These are phyloP conservation scores for Saitozyma podzolica DNA, from an alignment of 768 basidiomycete species.

Conservation along the genomic window DNA sequence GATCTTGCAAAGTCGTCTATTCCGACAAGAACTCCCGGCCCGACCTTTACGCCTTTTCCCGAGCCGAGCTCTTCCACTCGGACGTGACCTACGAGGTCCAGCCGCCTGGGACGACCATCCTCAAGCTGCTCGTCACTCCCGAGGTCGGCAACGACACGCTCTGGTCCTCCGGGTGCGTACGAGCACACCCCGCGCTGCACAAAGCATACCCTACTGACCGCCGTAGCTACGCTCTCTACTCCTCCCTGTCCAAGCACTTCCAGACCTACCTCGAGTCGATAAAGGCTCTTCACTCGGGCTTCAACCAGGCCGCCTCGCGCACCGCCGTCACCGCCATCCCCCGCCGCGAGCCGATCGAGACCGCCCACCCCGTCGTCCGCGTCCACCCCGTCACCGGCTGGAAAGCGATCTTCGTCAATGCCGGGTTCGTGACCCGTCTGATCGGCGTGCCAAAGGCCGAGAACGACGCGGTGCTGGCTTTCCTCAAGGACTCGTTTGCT, in stretches of 20 bases:
- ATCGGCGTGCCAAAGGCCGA: conserved; percentile 77
- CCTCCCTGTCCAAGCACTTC: conserved; percentile 71
- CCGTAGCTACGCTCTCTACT: conserved; percentile 75
- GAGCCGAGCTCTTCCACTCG: conserved; percentile 76
- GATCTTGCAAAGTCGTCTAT: conserved; percentile 41
- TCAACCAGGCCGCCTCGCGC: conserved; percentile 73
- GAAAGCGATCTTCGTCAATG: conserved; percentile 81
- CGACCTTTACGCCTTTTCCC: conserved; percentile 62
- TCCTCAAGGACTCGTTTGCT: conserved; percentile 70
- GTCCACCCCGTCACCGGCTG: conserved; percentile 82
- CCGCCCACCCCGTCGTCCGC: conserved; percentile 74
- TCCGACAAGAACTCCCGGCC: conserved; percentile 50
- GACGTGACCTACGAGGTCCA: conserved; percentile 77
- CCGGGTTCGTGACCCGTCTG: conserved; percentile 78
- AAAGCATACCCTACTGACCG: neutral
- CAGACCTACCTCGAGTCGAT: conserved; percentile 75
- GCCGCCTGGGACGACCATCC: conserved; percentile 68
- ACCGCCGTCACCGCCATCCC: conserved; percentile 69
- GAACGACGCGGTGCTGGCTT: conserved; percentile 69
- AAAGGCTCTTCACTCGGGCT: conserved; percentile 71
- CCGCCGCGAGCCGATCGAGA: conserved; percentile 60
- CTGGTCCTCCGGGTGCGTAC: conserved; percentile 71
- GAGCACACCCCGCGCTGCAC: neutral
- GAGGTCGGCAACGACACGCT: conserved; percentile 76
- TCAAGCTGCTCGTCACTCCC: conserved; percentile 71